Percentiles rank a stretch among this genome's conserved stretches.
Evolutionary conservation across 2,329 filamentous ascomycete species (phyloP).

Genomic region (Teratosphaeria nubilosa): DNA sequence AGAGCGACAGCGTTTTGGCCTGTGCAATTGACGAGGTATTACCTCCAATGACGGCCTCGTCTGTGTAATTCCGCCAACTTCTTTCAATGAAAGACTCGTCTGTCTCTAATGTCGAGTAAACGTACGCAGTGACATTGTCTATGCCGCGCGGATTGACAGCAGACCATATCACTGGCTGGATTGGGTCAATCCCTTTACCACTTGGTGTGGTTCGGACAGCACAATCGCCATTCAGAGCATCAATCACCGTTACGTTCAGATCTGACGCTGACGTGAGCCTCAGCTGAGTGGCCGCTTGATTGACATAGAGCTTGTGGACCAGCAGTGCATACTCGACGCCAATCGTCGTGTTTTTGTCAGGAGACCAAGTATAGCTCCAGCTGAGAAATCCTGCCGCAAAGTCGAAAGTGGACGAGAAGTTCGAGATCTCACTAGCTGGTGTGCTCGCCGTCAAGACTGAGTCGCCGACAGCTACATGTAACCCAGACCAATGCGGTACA

Average conservation of each 20-base stretch:
- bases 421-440: slow-evolving; percentile 46
- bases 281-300: slow-evolving; percentile 51
- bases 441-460: slow-evolving; percentile 52
- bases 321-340: slow-evolving; percentile 57
- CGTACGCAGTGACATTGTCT: slow-evolving; percentile 48
- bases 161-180: slow-evolving; percentile 48
- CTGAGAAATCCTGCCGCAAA: slow-evolving; percentile 52
- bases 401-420: slow-evolving; percentile 52
- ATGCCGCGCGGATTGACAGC: slow-evolving; percentile 55
- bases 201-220: slow-evolving; percentile 55
- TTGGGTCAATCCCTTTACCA: slow-evolving; percentile 44
- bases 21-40: slow-evolving; percentile 59
- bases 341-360: slow-evolving; percentile 39
- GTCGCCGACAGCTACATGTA: slow-evolving; percentile 47
- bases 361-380: slow-evolving; percentile 60
- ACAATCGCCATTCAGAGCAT: slow-evolving; percentile 57
- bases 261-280: slow-evolving; percentile 47
- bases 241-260: slow-evolving; percentile 49
- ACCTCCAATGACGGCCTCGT: slow-evolving; percentile 39
- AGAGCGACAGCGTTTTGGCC: slow-evolving; percentile 44
- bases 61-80: slow-evolving; percentile 34
- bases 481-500: slow-evolving; percentile 57
- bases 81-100: slow-evolving; percentile 28
- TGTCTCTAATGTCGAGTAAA: slow-evolving; percentile 43
- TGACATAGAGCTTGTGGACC: slow-evolving; percentile 53